A percentile compares a stretch with the other conserved stretches of the same genome.
Evolutionary conservation across 1,284 basidiomycete species (phyloP).

Genomic region (Mycena citricolor): DNA sequence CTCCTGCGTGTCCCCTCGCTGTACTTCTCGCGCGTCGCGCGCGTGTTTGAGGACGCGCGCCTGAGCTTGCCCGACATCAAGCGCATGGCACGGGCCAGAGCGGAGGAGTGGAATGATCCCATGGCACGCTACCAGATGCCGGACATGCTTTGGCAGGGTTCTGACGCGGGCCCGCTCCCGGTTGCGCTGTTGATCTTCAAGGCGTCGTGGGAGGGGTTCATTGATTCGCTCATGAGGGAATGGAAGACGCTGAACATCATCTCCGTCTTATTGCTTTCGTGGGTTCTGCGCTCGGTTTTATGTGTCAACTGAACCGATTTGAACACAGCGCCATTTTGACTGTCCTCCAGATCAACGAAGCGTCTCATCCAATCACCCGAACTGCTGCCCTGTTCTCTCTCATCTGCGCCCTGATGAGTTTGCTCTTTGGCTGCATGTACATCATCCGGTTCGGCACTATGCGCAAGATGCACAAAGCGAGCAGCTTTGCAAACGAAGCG

Average conservation of each 20-base stretch:
- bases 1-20: constrained; percentile 60
- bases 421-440: constrained; percentile 59
- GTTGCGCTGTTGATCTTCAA: constrained; percentile 25
- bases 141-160: constrained; percentile 15
- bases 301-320: neutral
- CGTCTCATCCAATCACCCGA: constrained; percentile 49
- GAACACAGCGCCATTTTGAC: constrained; percentile 51
- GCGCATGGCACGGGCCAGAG: constrained; percentile 48
- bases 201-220: constrained; percentile 42
- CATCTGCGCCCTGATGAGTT: constrained; percentile 52
- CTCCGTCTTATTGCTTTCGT: constrained; percentile 41
- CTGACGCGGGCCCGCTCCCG: neutral
- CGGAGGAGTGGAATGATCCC: constrained; percentile 5
- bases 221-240: constrained; percentile 43
- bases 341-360: constrained; percentile 53
- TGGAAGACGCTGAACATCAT: constrained; percentile 50
- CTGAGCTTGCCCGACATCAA: constrained; percentile 59
- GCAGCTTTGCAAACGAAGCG: constrained; percentile 49
- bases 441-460: constrained; percentile 60
- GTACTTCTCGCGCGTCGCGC: constrained; percentile 64
- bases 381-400: constrained; percentile 56
- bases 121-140: constrained; percentile 8
- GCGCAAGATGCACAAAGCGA: constrained; percentile 58
- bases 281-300: constrained; percentile 20
- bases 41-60: constrained; percentile 65